A percentile compares a stretch with the other conserved stretches of the same genome.
Evolutionary conservation across 306 rosid species (phyloP).

Genomic region (Crotalaria pallida): DNA sequence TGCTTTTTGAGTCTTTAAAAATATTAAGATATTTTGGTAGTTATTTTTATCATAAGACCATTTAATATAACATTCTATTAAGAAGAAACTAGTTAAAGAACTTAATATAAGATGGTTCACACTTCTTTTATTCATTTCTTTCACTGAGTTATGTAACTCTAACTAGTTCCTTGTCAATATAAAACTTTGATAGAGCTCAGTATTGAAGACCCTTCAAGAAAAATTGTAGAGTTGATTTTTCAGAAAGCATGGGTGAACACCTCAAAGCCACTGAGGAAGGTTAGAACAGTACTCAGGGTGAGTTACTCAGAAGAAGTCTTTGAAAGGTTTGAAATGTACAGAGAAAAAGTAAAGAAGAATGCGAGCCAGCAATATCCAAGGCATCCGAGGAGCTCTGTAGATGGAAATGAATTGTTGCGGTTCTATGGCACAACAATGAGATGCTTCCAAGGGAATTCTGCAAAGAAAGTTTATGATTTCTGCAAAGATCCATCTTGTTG

Average conservation of each 20-base stretch:
- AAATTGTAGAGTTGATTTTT: constrained; percentile 65
- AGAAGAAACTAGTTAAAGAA: neutral
- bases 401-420: constrained; percentile 61
- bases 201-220: constrained; percentile 58
- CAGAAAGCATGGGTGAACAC: constrained; percentile 50
- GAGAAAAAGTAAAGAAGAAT: constrained; percentile 60
- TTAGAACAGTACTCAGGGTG: constrained; percentile 48
- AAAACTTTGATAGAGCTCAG: constrained; percentile 38
- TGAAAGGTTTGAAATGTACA: constrained; percentile 53
- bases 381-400: constrained; percentile 58
- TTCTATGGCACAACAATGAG: constrained; percentile 53
- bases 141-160: neutral
- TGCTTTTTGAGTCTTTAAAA: neutral
- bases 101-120: neutral
- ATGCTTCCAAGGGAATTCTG: constrained; percentile 38
- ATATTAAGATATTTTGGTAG: neutral
- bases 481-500: constrained; percentile 46
- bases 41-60: neutral
- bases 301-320: constrained; percentile 38
- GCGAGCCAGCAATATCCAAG: constrained; percentile 30
- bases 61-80: neutral
- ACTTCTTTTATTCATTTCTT: neutral
- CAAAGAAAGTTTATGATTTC: constrained; percentile 32
- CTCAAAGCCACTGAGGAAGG: constrained; percentile 38
- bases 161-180: neutral